phyloP scores from a whole-genome alignment of 2,329 filamentous ascomycete genomes.

The Talaromyces sp. region DNA sequence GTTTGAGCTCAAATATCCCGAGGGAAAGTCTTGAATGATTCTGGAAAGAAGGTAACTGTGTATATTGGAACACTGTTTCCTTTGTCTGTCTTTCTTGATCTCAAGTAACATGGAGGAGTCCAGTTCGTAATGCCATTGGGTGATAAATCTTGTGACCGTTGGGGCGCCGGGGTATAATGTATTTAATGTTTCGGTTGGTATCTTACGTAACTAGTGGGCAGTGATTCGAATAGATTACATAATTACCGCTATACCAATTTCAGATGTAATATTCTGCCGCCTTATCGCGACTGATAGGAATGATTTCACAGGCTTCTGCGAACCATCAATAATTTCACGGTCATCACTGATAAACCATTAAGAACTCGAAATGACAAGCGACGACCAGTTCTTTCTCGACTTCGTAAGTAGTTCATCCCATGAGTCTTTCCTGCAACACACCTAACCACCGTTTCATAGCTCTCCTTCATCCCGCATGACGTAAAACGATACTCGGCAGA shows the following conservation, averaged over 20 bases:
- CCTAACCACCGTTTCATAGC: slow-evolving; percentile 36
- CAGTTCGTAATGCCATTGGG: no score
- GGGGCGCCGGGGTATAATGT: neutral
- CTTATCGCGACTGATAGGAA: slow-evolving; percentile 1
- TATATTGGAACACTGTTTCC: no score
- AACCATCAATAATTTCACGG: neutral
- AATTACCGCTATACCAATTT: neutral
- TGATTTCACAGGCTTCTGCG: neutral
- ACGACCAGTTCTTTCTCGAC: slow-evolving; percentile 75
- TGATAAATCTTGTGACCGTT: no score
- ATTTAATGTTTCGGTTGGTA: neutral
- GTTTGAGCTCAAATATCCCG: neutral
- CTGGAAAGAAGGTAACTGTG: neutral
- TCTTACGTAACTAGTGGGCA: neutral
- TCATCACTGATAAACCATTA: neutral
- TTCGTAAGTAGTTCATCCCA: slow-evolving; percentile 55
- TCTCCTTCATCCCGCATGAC: slow-evolving; percentile 60
- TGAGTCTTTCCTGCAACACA: neutral
- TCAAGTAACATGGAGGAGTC: no score
- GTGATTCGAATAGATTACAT: no score
- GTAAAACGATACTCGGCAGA: slow-evolving; percentile 67
- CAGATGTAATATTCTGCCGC: neutral
- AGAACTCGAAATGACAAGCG: slow-evolving; percentile 63
- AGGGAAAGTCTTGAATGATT: neutral
- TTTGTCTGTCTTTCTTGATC: no score